These are phyloP conservation scores for Stentor coeruleus DNA, from an alignment of 73 alveolate species.

Conservation along the genomic window DNA sequence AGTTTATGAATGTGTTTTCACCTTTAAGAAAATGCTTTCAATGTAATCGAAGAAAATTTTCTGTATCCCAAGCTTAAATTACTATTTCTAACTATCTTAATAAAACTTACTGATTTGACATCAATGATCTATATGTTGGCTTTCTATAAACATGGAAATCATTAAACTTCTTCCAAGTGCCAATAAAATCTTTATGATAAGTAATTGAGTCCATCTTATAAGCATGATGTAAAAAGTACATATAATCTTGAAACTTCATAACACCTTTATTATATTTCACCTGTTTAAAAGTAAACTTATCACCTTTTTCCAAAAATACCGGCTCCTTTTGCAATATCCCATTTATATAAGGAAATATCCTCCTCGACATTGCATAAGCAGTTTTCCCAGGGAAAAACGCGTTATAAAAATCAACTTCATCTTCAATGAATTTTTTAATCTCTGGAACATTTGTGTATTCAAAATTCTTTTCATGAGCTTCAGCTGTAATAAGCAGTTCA, in stretches of 20 bases:
- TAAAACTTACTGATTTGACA: background rate
- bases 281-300: constrained; percentile 55
- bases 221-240: constrained; percentile 83
- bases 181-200: constrained; percentile 67
- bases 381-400: constrained; percentile 28
- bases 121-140: background rate
- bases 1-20: too few species aligned
- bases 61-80: too few species aligned
- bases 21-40: too few species aligned
- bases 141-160: constrained; percentile 26
- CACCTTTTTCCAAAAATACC: constrained; percentile 67
- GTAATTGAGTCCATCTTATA: constrained; percentile 60
- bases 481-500: constrained; percentile 63
- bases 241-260: constrained; percentile 63
- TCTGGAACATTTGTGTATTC: constrained; percentile 45
- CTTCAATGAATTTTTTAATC: constrained; percentile 16
- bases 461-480: constrained; percentile 45
- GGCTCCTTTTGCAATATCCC: constrained; percentile 71
- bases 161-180: constrained; percentile 66
- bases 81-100: too few species aligned
- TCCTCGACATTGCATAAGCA: constrained; percentile 52
- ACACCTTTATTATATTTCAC: constrained; percentile 50
- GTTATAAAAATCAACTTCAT: constrained; percentile 18
- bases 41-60: too few species aligned
- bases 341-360: constrained; percentile 60